phyloP scores from a whole-genome alignment of 805 yeast genomes.

The Naumovozyma dairenensis region DNA sequence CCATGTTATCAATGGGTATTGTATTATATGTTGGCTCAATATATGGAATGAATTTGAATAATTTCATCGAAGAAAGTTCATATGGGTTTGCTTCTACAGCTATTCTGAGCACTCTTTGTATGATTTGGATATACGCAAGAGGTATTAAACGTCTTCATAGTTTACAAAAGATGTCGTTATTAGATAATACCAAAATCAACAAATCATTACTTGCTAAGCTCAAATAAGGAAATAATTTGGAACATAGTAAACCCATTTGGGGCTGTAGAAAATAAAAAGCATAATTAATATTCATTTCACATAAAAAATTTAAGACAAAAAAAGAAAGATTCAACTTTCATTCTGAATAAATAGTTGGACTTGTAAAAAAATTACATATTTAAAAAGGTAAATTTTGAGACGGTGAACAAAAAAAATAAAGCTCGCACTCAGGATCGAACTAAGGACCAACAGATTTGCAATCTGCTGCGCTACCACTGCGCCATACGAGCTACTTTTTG shows the following conservation, averaged over 20 bases:
- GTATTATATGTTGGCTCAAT: constrained; percentile 75
- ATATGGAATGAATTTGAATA: constrained; percentile 93
- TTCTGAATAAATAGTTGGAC: no score
- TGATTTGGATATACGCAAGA: constrained; percentile 39
- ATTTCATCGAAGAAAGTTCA: constrained; percentile 75
- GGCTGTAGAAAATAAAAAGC: no score
- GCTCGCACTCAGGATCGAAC: constrained; percentile 94
- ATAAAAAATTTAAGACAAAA: no score
- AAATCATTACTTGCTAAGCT: neutral
- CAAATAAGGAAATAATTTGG: neutral
- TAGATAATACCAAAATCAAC: constrained; percentile 24
- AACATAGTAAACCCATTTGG: no score
- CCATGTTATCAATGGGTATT: constrained; percentile 71
- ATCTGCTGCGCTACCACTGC: constrained; percentile 99
- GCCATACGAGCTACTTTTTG: constrained; percentile 56
- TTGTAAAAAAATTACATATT: no score
- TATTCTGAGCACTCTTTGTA: constrained; percentile 32
- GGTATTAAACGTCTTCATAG: constrained; percentile 50
- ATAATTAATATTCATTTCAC: no score
- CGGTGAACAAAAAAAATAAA: constrained; percentile 32
- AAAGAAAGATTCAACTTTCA: no score
- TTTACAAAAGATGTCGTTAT: constrained; percentile 67
- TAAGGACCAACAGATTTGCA: constrained; percentile 98
- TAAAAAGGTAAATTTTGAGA: no score
- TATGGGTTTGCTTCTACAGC: constrained; percentile 55